phyloP scores from a whole-genome alignment of 306 rosid genomes.

The Heteromeles arbutifolia region DNA sequence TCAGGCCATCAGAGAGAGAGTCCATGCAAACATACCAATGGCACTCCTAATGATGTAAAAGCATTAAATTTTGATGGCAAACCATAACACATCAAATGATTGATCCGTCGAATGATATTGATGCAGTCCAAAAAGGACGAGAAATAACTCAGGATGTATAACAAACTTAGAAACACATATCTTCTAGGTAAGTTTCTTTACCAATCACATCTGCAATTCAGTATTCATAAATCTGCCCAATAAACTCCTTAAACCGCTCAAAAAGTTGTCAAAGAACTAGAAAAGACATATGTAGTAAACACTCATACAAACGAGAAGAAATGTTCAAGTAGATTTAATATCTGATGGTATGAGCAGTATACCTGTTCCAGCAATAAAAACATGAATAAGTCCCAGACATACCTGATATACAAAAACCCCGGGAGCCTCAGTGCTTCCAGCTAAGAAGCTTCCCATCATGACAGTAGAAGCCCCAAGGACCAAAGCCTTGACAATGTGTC shows the following conservation, averaged over 20 bases:
- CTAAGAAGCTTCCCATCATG: slow-evolving; percentile 97
- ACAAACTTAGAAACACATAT: neutral
- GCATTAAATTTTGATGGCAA: neutral
- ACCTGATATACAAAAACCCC: slow-evolving; percentile 78
- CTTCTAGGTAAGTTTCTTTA: neutral
- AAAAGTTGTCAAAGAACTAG: neutral
- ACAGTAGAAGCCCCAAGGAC: slow-evolving; percentile 83
- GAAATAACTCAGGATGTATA: neutral
- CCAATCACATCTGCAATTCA: neutral
- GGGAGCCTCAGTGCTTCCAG: slow-evolving; percentile 88
- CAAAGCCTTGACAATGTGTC: slow-evolving; percentile 85
- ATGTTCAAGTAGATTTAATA: neutral
- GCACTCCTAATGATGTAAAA: neutral
- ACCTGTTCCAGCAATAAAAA: neutral
- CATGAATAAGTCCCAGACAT: neutral
- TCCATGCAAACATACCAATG: neutral
- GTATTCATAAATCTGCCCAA: neutral
- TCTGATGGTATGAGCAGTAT: neutral
- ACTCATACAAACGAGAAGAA: neutral
- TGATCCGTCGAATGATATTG: neutral
- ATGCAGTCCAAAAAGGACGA: neutral
- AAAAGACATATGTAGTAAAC: neutral
- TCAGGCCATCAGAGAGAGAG: neutral
- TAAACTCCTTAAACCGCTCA: neutral
- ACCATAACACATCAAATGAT: neutral